Evolutionary conservation across 2,329 filamentous ascomycete species (phyloP).

Genomic region (Hypoxylon rubiginosum): DNA sequence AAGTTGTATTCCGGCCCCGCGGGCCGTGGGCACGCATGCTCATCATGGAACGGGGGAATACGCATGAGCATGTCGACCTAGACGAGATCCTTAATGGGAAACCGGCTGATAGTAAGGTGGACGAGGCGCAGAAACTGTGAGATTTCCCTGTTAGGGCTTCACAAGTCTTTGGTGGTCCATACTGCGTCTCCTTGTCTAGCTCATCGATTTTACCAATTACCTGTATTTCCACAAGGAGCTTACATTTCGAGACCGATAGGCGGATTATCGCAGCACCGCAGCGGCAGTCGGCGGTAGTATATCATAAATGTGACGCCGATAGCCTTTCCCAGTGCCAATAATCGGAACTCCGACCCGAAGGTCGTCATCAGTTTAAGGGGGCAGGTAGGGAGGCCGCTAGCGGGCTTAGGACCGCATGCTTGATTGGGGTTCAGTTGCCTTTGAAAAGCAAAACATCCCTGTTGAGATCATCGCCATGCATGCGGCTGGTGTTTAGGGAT

Average conservation of each 20-base stretch:
- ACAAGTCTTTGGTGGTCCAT: too few species aligned
- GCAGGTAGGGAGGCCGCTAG: too few species aligned
- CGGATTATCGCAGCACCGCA: not conserved
- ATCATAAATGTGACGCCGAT: too few species aligned
- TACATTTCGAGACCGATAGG: not conserved
- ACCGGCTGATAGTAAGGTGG: too few species aligned
- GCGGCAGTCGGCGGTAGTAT: not conserved
- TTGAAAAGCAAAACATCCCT: not conserved
- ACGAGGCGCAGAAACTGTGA: not conserved
- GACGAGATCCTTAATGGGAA: not conserved
- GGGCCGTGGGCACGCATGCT: constrained; percentile 1
- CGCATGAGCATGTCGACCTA: not conserved
- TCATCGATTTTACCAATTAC: not conserved
- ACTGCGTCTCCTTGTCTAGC: too few species aligned
- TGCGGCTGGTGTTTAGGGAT: too few species aligned
- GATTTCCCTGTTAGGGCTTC: too few species aligned
- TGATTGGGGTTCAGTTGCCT: not conserved
- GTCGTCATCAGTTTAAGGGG: too few species aligned
- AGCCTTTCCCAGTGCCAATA: too few species aligned
- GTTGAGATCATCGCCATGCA: not conserved
- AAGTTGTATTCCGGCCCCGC: not conserved
- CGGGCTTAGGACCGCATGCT: too few species aligned
- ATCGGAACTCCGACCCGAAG: too few species aligned
- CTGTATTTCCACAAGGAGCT: too few species aligned
- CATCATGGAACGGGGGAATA: not conserved